Evolutionary conservation across 192 early-diverging fungal species (phyloP), one percentile per base, ranked within the genome.

Genomic region (Linnemannia exigua): DNA sequence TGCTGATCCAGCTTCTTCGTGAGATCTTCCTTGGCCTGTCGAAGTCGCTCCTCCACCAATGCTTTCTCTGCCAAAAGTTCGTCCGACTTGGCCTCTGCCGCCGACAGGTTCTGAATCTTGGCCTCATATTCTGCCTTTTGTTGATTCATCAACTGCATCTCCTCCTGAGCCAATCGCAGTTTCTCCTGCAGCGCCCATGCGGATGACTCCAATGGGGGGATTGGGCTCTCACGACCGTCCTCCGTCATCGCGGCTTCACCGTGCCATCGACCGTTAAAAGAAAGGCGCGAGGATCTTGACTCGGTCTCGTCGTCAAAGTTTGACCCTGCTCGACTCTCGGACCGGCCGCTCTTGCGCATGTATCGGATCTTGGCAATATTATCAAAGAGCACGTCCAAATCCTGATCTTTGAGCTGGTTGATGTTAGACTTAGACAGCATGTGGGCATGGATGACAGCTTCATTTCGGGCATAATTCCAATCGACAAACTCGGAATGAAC

Each of bases 401-500:
- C 90, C 74, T 92, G 91, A 50, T 92, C 90, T 48, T 92, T 91
- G 28, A 93, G 75, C 28, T 89, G 91, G 38, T 88, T 88, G 66
- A 87, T 76, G 20, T 74, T 81, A 36, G 84, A 77, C n/a, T 87
- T 81, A 25, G 81, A 81, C 3, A 88, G 72, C 74, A 90, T 90
- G 61, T 91, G 89, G 17, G 87, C 82, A 63, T 93, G 92, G 19
- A 92, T 87, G 22, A 93, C 91, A 1, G 92, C 93, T 82, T 97
- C 95, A 33, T 90, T 89, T 82, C 92, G 92, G 2, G 95, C 95
- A 87, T 90, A 95, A 46, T 93, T 93, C 95, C 95, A 97, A 79
- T 96, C 96, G 11, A 92, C 91, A 28, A 90, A 77, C 71, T 93
- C 91, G 2, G 88, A 88, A 72, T 77, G 90, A 36, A 88, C 68